Conservation (phyloP, 2,329 filamentous ascomycete genomes). For the Diplocarpon mali region DNA sequence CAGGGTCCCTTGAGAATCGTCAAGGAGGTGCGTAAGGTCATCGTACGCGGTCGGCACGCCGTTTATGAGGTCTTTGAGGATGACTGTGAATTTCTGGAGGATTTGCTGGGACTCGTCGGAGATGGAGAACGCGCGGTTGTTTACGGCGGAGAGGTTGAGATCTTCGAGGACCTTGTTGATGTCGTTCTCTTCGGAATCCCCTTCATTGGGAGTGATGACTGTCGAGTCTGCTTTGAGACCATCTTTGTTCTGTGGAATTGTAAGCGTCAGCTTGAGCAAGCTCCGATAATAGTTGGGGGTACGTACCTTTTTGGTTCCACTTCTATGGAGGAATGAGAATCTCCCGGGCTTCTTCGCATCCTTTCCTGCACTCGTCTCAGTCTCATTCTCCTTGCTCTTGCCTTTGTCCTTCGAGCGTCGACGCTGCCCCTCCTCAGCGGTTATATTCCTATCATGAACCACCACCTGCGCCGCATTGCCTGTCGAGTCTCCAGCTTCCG, state of each 20-base stretch:
- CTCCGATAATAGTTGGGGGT: neutral
- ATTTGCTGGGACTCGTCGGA: conserved; percentile 77
- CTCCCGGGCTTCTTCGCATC: conserved; percentile 29
- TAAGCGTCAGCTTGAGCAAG: conserved; percentile 11
- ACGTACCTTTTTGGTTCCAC: conserved; percentile 20
- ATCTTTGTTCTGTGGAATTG: conserved; percentile 30
- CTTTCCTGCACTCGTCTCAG: conserved; percentile 24
- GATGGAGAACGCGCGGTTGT: conserved; percentile 77
- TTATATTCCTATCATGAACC: conserved; percentile 36
- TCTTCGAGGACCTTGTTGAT: conserved; percentile 70
- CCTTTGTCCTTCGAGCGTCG: conserved; percentile 20
- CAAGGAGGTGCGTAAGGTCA: conserved; percentile 60
- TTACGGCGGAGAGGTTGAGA: conserved; percentile 70
- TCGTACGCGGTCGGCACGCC: conserved; percentile 88
- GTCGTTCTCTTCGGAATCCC: conserved; percentile 50
- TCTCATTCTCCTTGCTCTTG: conserved; percentile 24
- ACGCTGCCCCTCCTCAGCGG: conserved; percentile 9
- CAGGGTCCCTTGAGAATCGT: conserved; percentile 51
- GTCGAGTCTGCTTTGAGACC: conserved; percentile 30
- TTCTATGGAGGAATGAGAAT: conserved; percentile 30
- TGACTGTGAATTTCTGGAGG: conserved; percentile 72
- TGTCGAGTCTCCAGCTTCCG: conserved; percentile 19
- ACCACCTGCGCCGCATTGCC: conserved; percentile 26
- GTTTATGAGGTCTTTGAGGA: conserved; percentile 85
- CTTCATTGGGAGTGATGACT: conserved; percentile 29